Base-by-base conservation (phyloP, 257 asterid genomes). In the Fraxinus anomala region DNA sequence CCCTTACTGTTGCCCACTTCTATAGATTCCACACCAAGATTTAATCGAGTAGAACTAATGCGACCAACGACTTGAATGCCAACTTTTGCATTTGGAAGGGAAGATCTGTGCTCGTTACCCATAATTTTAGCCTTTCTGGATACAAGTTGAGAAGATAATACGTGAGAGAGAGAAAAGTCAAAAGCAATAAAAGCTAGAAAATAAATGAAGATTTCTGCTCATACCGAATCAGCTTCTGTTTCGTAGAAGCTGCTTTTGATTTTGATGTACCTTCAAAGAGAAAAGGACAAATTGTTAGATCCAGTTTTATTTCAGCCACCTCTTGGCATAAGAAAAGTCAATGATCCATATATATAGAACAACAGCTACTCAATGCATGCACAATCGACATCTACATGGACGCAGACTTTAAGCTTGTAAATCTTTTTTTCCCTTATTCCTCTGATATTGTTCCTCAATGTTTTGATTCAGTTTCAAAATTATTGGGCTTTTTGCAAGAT, bases 81-180 rank as follows among this genome's bases (percentile, higher is more conserved):
- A 56, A 68, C 61, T 74, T 76, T 74, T 61, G 84, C 76, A 79
- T 80, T 82, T 73, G 83, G 85, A 16, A 78, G 79, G 63, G 85
- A 75, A 66, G 85, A 69, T 59, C 76, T 87, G 73, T 83, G 85
- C 83, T 84, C 61, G 84, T 67, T 83, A 31, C 90, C 83, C 75
- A 96, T 78, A 80, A 93, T 87, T 88, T 89, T 94, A 73, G 97
- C 97, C 82, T 82, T 93, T 86, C 99, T 96, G 97, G 26, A 76
- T 72, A 68, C 68, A 78, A 80, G 34, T 56, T 39, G 33, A 26
- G 80, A 72, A 36, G 54, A 69, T 63, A 70, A 76, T 75, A 74
- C 26, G 34, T 78, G 80, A 80, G 9, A 54, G 47, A 47, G 39
- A 70, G 30, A 65, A 67, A 11, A 76, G 68, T 4, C 6, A 33